phyloP scores from a whole-genome alignment of 2,329 filamentous ascomycete species.

The Botrytis fabae region DNA sequence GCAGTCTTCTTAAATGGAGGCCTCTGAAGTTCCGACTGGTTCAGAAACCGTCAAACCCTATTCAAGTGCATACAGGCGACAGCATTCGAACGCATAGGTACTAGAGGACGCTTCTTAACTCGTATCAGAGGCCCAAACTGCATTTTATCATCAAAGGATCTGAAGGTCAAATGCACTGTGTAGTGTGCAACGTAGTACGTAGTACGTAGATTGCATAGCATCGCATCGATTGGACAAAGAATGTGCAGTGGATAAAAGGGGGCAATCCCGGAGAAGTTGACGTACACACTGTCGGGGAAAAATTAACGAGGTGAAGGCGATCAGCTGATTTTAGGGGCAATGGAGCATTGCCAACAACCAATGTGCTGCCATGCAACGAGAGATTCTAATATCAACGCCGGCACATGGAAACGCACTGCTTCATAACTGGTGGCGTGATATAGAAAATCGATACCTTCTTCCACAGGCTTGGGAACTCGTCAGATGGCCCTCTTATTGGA shows the following conservation, averaged over 20 bases:
- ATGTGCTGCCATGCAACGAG: not conserved
- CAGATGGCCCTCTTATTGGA: not conserved
- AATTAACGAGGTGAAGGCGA: not conserved
- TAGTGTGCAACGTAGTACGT: not conserved
- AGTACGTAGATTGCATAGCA: not conserved
- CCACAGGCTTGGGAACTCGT: not conserved
- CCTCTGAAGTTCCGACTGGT: slow-evolving; percentile 2
- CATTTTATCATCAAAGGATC: not conserved
- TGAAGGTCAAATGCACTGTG: not conserved
- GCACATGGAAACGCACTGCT: not conserved
- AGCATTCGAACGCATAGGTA: not conserved
- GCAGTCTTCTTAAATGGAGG: not conserved
- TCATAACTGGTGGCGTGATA: slow-evolving; percentile 1
- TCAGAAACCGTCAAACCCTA: not conserved
- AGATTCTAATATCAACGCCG: not conserved
- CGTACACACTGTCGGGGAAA: not conserved
- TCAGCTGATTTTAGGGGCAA: not conserved
- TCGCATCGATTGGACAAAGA: not conserved
- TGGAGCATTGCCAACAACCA: not conserved
- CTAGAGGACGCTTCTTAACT: not conserved
- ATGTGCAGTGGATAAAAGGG: not conserved
- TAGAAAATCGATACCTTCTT: not conserved
- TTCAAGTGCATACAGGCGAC: not conserved
- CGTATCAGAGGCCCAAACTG: not conserved
- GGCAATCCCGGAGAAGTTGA: not conserved